Base-by-base conservation (phyloP, 2,329 filamentous ascomycete genomes). In the Fusarium sp. region DNA sequence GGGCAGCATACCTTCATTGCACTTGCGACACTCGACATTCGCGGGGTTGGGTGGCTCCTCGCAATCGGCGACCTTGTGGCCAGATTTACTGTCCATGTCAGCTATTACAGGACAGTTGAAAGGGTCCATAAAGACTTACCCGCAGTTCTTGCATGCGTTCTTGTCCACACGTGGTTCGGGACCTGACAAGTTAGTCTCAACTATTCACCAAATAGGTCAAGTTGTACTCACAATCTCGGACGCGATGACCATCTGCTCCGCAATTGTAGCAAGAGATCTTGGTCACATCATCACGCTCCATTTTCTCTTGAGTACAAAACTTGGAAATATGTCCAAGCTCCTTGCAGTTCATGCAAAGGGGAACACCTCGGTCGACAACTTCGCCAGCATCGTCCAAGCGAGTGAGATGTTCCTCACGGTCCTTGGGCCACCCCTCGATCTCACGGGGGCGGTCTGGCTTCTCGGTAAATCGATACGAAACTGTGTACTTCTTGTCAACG, bases 131-230 rank as follows among this genome's bases (percentile, higher is more conserved):
- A 32, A 24, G 21, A 75, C 77, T 60, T 68, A 83, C 82, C 85
- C 86, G 80, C 89, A 92, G 74, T 92, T 92, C 75, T 85, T 87
- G 84, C 90, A 92, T 9, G 87, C 88, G 67, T 85, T 89, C 56
- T 82, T 88, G 79, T 91, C 86, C 28, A 87, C 78, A 48, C 90
- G 86, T 23, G 87, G 85, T n/a, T 81, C 77, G 6, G 86, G 83
- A 71, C 88, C 87, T 88, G 42, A 15, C 23, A 43, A 14, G 36
- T 67, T 56, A 71, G 63, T 56, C 26, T 28, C 20, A 54, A 24
- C 62, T 34, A 21, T 21, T 24, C n/a, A 20, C 17, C 7, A 6
- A 38, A 42, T 20, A 9, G 17, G n/a, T 21, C n/a, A 7, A 53
- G n/a, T 23, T 39, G 20, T 32, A 78, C 85, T 77, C 72, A 88